These are phyloP conservation scores for Alternaria infectoria DNA, from an alignment of 2,329 filamentous ascomycete species.

Conservation along the genomic window DNA sequence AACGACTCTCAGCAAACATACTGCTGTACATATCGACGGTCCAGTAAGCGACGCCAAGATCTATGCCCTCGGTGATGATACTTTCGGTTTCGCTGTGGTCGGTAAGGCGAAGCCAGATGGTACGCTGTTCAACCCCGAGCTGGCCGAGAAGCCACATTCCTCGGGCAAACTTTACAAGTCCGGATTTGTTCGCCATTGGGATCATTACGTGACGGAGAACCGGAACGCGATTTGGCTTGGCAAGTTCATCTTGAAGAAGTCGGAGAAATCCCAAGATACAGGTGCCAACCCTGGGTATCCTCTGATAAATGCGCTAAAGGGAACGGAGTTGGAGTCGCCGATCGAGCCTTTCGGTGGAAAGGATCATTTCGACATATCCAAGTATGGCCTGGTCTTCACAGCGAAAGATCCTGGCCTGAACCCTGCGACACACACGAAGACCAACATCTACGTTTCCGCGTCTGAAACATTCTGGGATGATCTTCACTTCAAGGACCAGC, in stretches of 20 bases:
- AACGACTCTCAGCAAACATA: slow-evolving; percentile 43
- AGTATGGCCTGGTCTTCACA: slow-evolving; percentile 72
- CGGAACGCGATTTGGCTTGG: slow-evolving; percentile 77
- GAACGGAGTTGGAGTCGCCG: slow-evolving; percentile 67
- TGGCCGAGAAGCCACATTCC: slow-evolving; percentile 65
- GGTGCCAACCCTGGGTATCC: slow-evolving; percentile 23
- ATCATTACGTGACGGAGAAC: slow-evolving; percentile 73
- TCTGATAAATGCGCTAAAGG: slow-evolving; percentile 69
- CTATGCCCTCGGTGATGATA: slow-evolving; percentile 41
- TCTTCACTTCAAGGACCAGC: slow-evolving; percentile 13
- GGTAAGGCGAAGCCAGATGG: slow-evolving; percentile 73
- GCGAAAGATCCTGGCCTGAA: slow-evolving; percentile 75
- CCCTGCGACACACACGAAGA: slow-evolving; percentile 78
- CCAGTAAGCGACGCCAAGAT: slow-evolving; percentile 58
- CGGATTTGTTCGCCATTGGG: slow-evolving; percentile 84
- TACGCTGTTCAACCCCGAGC: slow-evolving; percentile 69
- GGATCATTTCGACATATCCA: slow-evolving; percentile 79
- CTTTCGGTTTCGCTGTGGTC: slow-evolving; percentile 56
- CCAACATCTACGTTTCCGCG: slow-evolving; percentile 74
- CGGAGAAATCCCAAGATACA: not conserved
- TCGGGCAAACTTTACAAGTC: slow-evolving; percentile 74
- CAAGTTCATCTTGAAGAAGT: slow-evolving; percentile 53
- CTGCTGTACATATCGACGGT: slow-evolving; percentile 52
- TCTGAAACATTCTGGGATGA: slow-evolving; percentile 62
- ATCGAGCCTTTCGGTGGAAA: slow-evolving; percentile 79